Evolutionary conservation across 805 yeast genomes (phyloP).

Genomic region (Pichia californica): DNA sequence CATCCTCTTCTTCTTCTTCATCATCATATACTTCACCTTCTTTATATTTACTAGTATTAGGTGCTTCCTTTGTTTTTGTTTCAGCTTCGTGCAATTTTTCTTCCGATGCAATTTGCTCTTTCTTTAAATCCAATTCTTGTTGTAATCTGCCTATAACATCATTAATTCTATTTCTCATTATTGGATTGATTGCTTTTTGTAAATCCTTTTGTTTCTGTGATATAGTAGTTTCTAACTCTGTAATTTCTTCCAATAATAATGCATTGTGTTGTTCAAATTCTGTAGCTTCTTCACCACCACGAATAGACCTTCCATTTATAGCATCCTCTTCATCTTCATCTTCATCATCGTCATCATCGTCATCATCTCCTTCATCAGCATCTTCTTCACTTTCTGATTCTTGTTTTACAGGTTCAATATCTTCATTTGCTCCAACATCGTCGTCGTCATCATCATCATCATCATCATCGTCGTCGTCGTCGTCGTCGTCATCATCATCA

Average conservation of each 20-base stretch:
- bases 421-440: slow-evolving; percentile 38
- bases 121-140: slow-evolving; percentile 76
- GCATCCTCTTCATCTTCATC: slow-evolving; percentile 41
- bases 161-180: slow-evolving; percentile 78
- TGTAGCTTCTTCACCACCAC: slow-evolving; percentile 39
- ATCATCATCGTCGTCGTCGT: slow-evolving; percentile 44
- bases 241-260: slow-evolving; percentile 75
- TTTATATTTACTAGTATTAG: slow-evolving; percentile 13
- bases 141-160: slow-evolving; percentile 73
- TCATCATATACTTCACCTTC: slow-evolving; percentile 19
- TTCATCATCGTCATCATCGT: slow-evolving; percentile 38
- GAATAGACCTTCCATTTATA: slow-evolving; percentile 33
- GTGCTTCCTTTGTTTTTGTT: slow-evolving; percentile 10
- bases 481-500: slow-evolving; percentile 39
- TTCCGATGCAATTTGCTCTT: slow-evolving; percentile 44
- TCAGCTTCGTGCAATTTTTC: no score
- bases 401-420: slow-evolving; percentile 38
- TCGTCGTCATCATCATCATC: slow-evolving; percentile 28
- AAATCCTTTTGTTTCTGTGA: slow-evolving; percentile 68
- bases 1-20: slow-evolving; percentile 17
- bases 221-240: slow-evolving; percentile 73
- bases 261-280: slow-evolving; percentile 58
- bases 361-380: slow-evolving; percentile 27
- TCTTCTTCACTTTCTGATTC: slow-evolving; percentile 32
- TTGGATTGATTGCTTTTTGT: slow-evolving; percentile 70